A percentile compares a stretch with the other conserved stretches of the same genome.
phyloP scores from a whole-genome alignment of 2,329 filamentous ascomycete genomes.

The Trichoderma sp. region DNA sequence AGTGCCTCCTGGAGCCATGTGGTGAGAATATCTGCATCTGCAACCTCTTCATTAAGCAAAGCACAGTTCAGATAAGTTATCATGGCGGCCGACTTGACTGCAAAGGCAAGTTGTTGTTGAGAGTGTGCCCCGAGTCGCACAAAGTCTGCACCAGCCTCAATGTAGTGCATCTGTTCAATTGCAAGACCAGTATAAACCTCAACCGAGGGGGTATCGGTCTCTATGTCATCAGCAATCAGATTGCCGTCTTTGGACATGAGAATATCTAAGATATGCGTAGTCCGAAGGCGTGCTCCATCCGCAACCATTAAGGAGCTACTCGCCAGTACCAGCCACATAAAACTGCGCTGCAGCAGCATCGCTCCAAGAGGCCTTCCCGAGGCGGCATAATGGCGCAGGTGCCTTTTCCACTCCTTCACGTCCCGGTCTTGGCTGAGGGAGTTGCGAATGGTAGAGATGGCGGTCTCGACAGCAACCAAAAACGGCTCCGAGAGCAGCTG shows the following conservation, averaged over 20 bases:
- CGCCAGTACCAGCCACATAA: slow-evolving; percentile 79
- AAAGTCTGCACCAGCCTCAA: slow-evolving; percentile 90
- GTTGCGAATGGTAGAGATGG: slow-evolving; percentile 86
- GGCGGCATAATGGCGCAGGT: slow-evolving; percentile 76
- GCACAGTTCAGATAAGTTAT: slow-evolving; percentile 83
- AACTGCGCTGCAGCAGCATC: slow-evolving; percentile 85
- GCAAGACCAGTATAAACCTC: slow-evolving; percentile 69
- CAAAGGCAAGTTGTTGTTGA: slow-evolving; percentile 82
- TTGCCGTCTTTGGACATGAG: slow-evolving; percentile 59
- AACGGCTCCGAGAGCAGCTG: slow-evolving; percentile 79
- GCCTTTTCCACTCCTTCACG: slow-evolving; percentile 83
- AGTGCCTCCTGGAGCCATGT: slow-evolving; percentile 83
- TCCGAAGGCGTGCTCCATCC: slow-evolving; percentile 56
- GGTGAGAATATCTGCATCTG: slow-evolving; percentile 75
- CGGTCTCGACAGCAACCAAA: slow-evolving; percentile 80
- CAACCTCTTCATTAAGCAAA: slow-evolving; percentile 74
- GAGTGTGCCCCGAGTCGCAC: slow-evolving; percentile 73
- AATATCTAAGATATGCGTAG: slow-evolving; percentile 67
- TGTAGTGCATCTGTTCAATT: slow-evolving; percentile 75
- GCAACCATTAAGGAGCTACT: slow-evolving; percentile 71
- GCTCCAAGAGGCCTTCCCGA: slow-evolving; percentile 79
- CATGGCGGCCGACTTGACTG: slow-evolving; percentile 78
- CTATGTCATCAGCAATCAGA: slow-evolving; percentile 40
- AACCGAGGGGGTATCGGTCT: slow-evolving; percentile 54
- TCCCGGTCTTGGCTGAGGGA: slow-evolving; percentile 61